Percentiles rank a stretch among this genome's conserved stretches.
Evolutionary conservation across 139 green algal species (phyloP).

Genomic region (Desmodesmus armatus): DNA sequence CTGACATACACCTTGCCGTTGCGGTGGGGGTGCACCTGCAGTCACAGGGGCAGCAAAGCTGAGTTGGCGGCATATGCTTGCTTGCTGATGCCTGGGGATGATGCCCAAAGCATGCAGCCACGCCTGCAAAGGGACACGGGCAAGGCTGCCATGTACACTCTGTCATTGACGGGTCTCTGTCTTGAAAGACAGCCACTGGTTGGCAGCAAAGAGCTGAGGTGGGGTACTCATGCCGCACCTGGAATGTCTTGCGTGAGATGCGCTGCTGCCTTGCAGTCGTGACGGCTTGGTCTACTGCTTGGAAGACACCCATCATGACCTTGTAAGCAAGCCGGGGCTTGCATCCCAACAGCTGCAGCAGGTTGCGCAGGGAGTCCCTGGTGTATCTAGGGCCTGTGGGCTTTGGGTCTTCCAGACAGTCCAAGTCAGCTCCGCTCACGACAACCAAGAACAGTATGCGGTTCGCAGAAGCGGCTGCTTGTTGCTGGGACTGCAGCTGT

Average conservation of each 20-base stretch:
- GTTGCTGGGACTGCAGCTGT: neutral
- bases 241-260: constrained; percentile 14
- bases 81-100: no score
- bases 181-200: no score
- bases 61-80: neutral
- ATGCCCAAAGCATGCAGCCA: no score
- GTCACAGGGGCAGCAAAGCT: neutral
- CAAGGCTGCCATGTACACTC: no score
- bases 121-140: no score
- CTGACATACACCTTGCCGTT: constrained; percentile 39
- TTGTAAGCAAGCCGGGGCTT: constrained; percentile 84
- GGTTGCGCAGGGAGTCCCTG: constrained; percentile 63
- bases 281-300: constrained; percentile 34
- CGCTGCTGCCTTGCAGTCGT: constrained; percentile 8
- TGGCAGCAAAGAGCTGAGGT: no score
- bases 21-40: constrained; percentile 29
- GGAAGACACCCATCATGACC: constrained; percentile 45
- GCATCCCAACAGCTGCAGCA: constrained; percentile 84
- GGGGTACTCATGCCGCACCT: no score
- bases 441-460: constrained; percentile 39
- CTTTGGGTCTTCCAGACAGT: constrained; percentile 28
- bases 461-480: neutral
- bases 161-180: no score
- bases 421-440: constrained; percentile 15
- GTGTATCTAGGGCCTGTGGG: constrained; percentile 74